Conservation (phyloP, 2,329 filamentous ascomycete species). For the Xylaria sp. region DNA sequence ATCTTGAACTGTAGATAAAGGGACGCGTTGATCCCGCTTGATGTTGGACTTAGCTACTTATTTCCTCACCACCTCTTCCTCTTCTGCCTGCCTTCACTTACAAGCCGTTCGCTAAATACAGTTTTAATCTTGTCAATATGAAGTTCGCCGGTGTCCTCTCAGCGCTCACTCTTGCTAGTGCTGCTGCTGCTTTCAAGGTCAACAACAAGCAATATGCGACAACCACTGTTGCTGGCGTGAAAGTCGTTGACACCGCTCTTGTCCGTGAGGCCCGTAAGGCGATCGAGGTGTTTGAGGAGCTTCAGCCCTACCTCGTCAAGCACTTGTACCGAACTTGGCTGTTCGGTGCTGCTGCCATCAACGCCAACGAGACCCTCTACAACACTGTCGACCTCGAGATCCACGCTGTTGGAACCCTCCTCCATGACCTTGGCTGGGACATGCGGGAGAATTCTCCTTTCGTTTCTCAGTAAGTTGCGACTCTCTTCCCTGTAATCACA, state of each 20-base stretch:
- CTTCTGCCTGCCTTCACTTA: not conserved
- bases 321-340: constrained; percentile 19
- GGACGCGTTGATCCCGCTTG: not conserved
- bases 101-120: constrained; percentile 24
- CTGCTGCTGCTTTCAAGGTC: not conserved
- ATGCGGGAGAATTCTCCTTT: constrained; percentile 8
- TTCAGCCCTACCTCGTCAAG: constrained; percentile 13
- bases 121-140: constrained; percentile 7
- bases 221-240: constrained; percentile 10
- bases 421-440: constrained; percentile 24
- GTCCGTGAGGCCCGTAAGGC: constrained; percentile 13
- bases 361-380: constrained; percentile 20
- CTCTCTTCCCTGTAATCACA: not conserved
- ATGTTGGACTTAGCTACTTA: not conserved
- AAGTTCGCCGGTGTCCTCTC: constrained; percentile 11
- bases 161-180: constrained; percentile 3
- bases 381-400: constrained; percentile 8
- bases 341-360: constrained; percentile 13
- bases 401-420: constrained; percentile 13
- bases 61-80: not conserved
- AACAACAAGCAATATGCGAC: constrained; percentile 9
- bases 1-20: constrained; percentile 2
- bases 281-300: constrained; percentile 8
- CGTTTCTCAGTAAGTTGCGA: not conserved
- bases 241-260: constrained; percentile 17